Base-by-base conservation (phyloP, 768 basidiomycete genomes). In the Xerocomus spinulosus region DNA sequence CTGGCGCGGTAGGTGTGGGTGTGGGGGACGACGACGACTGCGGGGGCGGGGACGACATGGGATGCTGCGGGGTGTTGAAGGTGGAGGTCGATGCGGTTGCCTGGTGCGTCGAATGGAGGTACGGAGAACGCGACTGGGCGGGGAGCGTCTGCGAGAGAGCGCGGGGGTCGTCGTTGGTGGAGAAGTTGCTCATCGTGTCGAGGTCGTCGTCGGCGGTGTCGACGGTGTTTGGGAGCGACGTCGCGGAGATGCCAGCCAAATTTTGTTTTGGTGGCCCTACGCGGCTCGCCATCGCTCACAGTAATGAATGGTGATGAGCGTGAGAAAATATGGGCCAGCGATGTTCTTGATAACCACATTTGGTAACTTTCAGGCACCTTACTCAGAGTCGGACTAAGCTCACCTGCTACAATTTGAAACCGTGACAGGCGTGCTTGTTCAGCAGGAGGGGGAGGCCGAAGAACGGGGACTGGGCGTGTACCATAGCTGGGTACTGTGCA, bases 71-170 rank as follows among this genome's bases (percentile, higher is more conserved):
- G 17, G 48, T 42, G 53, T 70, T 70, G 52, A 71, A 70, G 9
- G 69, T 67, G 29, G 70, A 67, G 9, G 70, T 61, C 14, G 71
- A 71, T 17, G 67, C 64, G 5, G 66, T 59, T 8, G 67, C 63
- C 28, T 64, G 64, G 42, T 59, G 62, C 8, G 69, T 55, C 42
- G 68, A 47, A 39, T 73, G 68, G 49, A 67, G 53, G 54, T 74
- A 74, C 6, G 72, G 72, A 0, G 72, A 73, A 41, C 61, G 63
- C 13, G 63, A 50, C 42, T 54, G 52, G n/a, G 30, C 32, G 1
- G 49, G n/a, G 17, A 47, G 55, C 0, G 44, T 40, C 9, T 41
- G 44, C 0, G 48, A 45, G 41, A 25, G 55, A 8, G 20, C 6
- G 41, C 37, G 53, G 32, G 26, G 1, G 35, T 54, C 53, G 33